A percentile compares a stretch with the other conserved stretches of the same genome.
These are phyloP conservation scores for Jasminum sambac DNA, from an alignment of 257 asterid species.

Conservation along the genomic window DNA sequence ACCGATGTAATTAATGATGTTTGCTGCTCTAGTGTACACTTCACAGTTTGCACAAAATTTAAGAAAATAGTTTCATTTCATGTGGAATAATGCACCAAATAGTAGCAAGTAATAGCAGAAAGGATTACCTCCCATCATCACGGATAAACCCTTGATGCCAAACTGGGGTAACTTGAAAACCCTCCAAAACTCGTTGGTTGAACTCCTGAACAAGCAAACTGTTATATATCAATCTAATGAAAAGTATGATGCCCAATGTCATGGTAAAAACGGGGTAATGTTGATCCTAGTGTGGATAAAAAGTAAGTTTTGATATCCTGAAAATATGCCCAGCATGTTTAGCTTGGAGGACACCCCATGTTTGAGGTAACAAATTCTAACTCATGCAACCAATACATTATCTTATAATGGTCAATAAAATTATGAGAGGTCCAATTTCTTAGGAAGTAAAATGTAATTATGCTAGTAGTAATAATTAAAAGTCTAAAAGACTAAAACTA, in stretches of 20 bases:
- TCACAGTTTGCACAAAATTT: conserved; percentile 5
- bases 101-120: background rate
- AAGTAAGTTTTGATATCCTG: background rate
- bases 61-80: background rate
- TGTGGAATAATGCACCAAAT: background rate
- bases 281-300: background rate
- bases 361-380: background rate
- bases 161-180: conserved; percentile 94
- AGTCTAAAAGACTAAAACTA: background rate
- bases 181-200: conserved; percentile 67
- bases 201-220: conserved; percentile 62
- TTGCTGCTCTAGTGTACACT: background rate
- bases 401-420: background rate
- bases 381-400: background rate
- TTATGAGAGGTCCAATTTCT: background rate
- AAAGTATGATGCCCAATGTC: background rate
- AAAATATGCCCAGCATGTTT: background rate
- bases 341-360: background rate
- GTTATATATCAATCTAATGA: background rate
- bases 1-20: background rate
- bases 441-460: background rate
- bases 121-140: conserved; percentile 79
- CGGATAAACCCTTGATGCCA: conserved; percentile 91
- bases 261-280: background rate
- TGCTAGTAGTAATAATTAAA: conserved; percentile 2